Conservation (phyloP, 371 early-diverging fungal species). For the Funneliformis caledonium region DNA sequence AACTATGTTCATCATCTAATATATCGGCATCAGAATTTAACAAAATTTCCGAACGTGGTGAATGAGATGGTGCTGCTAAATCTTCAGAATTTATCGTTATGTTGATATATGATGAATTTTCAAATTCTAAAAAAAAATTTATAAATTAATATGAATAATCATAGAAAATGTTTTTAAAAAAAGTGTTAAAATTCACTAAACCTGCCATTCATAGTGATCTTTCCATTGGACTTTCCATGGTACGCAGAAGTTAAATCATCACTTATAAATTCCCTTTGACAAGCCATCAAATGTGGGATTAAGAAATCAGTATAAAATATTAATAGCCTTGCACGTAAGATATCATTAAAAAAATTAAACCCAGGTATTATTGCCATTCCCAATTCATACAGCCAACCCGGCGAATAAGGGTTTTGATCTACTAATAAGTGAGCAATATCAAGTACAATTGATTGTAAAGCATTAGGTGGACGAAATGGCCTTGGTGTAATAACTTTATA, state of each 20-base stretch:
- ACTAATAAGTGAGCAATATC: slow-evolving; percentile 31
- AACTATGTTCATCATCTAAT: neutral
- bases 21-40: neutral
- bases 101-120: slow-evolving; percentile 34
- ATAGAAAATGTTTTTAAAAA: neutral
- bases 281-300: slow-evolving; percentile 31
- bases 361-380: slow-evolving; percentile 37
- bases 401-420: slow-evolving; percentile 36
- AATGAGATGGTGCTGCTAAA: neutral
- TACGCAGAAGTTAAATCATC: neutral
- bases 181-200: neutral
- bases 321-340: slow-evolving; percentile 15
- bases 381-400: slow-evolving; percentile 38
- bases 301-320: slow-evolving; percentile 30
- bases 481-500: slow-evolving; percentile 28
- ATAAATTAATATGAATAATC: neutral
- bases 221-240: neutral
- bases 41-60: neutral
- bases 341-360: slow-evolving; percentile 27
- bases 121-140: slow-evolving; percentile 8
- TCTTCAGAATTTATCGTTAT: slow-evolving; percentile 22
- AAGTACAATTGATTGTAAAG: slow-evolving; percentile 25
- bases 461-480: slow-evolving; percentile 33
- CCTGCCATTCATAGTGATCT: neutral
- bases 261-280: neutral